phyloP scores from a whole-genome alignment of 164 flowering plant species.

The Umbellularia californica region DNA sequence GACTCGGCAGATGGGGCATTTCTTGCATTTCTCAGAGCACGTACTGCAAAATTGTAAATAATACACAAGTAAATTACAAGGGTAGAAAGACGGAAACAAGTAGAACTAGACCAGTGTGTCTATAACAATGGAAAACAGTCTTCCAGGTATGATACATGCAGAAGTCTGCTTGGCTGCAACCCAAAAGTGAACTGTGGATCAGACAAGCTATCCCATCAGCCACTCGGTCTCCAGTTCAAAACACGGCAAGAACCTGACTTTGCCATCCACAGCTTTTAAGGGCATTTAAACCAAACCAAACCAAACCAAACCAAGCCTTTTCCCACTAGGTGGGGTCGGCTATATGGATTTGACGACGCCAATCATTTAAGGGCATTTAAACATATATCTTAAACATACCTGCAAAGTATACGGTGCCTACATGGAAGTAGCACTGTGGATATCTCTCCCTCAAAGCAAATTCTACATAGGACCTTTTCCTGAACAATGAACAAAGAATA shows the following conservation, averaged over 20 bases:
- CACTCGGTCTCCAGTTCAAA: not conserved
- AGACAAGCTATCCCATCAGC: not conserved
- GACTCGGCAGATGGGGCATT: conserved; percentile 84
- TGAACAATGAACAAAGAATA: conserved; percentile 23
- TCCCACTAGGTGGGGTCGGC: too few species aligned
- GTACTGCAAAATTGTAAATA: conserved; percentile 33
- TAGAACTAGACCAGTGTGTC: too few species aligned
- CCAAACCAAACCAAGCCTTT: too few species aligned
- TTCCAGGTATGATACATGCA: too few species aligned
- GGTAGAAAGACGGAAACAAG: not conserved
- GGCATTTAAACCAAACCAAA: not conserved
- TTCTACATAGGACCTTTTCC: conserved; percentile 85
- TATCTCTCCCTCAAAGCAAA: conserved; percentile 84
- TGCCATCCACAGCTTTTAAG: not conserved
- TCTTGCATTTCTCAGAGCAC: conserved; percentile 79
- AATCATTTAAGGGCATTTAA: not conserved
- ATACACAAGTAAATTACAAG: not conserved
- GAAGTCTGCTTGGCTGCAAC: too few species aligned
- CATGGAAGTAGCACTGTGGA: conserved; percentile 80
- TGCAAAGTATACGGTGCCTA: conserved; percentile 87
- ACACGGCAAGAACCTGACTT: not conserved
- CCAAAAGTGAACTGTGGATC: not conserved
- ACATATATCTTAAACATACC: conserved; percentile 40
- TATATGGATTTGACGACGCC: too few species aligned
- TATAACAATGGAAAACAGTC: too few species aligned